phyloP scores from a whole-genome alignment of 2,329 filamentous ascomycete genomes.

The Alternaria hordeiaustralica region DNA sequence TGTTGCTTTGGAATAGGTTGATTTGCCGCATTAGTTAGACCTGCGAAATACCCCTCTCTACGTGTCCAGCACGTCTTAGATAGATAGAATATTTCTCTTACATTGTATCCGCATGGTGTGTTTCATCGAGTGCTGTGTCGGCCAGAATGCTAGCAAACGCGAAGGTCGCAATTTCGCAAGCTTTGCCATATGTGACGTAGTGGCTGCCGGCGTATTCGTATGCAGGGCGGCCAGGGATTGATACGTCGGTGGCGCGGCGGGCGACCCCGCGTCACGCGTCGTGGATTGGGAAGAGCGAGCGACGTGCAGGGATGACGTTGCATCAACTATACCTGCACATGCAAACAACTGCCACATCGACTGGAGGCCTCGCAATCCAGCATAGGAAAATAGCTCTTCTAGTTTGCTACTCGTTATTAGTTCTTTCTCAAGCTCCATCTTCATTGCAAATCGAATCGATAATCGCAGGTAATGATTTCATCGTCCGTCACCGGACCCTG shows the following conservation, averaged over 20 bases:
- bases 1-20: neutral
- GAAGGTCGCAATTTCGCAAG: slow-evolving; percentile 9
- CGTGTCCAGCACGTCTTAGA: neutral
- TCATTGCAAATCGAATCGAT: neutral
- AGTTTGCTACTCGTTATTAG: neutral
- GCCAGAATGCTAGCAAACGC: neutral
- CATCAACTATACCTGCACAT: slow-evolving; percentile 9
- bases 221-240: slow-evolving; percentile 2
- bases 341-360: neutral
- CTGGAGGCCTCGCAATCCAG: slow-evolving; percentile 5
- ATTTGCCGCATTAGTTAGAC: neutral
- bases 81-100: neutral
- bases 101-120: neutral
- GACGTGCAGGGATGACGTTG: slow-evolving; percentile 23
- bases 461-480: slow-evolving; percentile 18
- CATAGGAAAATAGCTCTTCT: neutral
- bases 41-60: slow-evolving; percentile 28
- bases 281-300: slow-evolving; percentile 4
- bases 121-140: neutral
- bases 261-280: slow-evolving; percentile 17
- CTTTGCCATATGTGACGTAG: slow-evolving; percentile 11
- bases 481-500: slow-evolving; percentile 18
- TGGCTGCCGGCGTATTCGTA: neutral
- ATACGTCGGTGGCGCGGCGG: slow-evolving; percentile 8
- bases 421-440: neutral